Evolutionary conservation across 495 filamentous ascomycete species (phyloP), one percentile per base, ranked within the genome.

Genomic region (Hypoxylon lienhwacheense): DNA sequence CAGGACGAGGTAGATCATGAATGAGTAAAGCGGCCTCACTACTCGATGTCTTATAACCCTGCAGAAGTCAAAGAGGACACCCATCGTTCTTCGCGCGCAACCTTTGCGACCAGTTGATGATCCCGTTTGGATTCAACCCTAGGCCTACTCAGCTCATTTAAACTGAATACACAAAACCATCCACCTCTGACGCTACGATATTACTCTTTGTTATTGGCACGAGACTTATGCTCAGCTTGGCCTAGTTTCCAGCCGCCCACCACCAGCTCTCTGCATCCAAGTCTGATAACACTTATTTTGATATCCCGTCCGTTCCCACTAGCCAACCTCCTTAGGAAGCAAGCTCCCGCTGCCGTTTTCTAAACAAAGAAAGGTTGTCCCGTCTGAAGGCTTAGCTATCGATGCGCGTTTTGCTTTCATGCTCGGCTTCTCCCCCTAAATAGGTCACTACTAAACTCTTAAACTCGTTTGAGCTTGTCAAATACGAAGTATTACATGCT

Each of bases 401-500:
- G 49, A 56, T 53, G 61, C 50, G 56, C 56, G 47, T 51, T 61
- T 62, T 57, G 53, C 43, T 44, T 53, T 52, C 31, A 47, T 43
- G 53, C 22, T 39, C 47, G 24, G 32, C 24, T 49, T 55, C 47
- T 45, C 57, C 47, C 52, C 54, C 42, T 64, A 48, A 42, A 64
- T 39, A 51, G 41, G 19, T 31, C 35, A 55, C 33, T 40, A 16
- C 34, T 22, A 34, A 44, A n/a, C 52, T 46, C 41, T 46, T 39
- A 55, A 25, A 29, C 33, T 47, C 46, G 36, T 59, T 49, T 48
- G 42, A 37, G 22, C 50, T 22, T 48, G 8, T 34, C 26, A 57
- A n/a, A 54, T 54, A 61, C 60, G 60, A 66, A 66, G 61, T 52
- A 37, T n/a, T n/a, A n/a, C n/a, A n/a, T n/a, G n/a, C n/a, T n/a